Percentiles rank a stretch among this genome's conserved stretches.
Conservation (phyloP, 345 rosid species). For the Lepidium aucheri region DNA sequence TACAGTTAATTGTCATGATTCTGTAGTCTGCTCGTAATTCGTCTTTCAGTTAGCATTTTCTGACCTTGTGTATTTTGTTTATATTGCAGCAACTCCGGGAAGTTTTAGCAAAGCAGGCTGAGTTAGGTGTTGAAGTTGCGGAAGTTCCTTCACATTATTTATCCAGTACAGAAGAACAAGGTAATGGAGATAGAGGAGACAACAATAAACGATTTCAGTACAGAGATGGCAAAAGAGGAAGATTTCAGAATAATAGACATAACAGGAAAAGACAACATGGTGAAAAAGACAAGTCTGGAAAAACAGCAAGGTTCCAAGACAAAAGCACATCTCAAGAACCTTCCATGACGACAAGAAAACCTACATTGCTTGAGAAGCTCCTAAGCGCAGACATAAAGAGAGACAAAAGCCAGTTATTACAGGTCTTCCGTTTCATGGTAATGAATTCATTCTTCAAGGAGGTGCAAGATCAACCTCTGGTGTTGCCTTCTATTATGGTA, state of each 20-base stretch:
- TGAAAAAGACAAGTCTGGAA: constrained; percentile 24
- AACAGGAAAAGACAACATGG: constrained; percentile 35
- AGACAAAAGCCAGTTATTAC: constrained; percentile 58
- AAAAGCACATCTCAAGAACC: constrained; percentile 24
- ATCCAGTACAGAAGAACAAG: constrained; percentile 35
- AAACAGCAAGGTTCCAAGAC: constrained; percentile 23
- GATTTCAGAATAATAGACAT: constrained; percentile 18
- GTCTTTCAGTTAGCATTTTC: background rate
- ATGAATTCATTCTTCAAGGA: constrained; percentile 59
- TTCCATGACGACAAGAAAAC: constrained; percentile 31
- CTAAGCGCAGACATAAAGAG: constrained; percentile 56
- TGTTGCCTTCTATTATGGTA: constrained; percentile 44
- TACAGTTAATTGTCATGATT: background rate
- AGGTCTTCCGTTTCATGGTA: constrained; percentile 67
- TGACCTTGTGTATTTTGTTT: background rate
- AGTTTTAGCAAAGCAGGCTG: constrained; percentile 80
- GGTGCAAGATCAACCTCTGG: constrained; percentile 51
- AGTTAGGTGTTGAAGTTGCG: constrained; percentile 85
- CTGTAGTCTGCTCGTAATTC: background rate
- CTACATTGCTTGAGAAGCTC: constrained; percentile 85
- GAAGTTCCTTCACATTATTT: constrained; percentile 76
- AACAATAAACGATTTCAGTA: constrained; percentile 22
- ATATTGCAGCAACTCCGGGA: constrained; percentile 73
- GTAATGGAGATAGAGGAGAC: constrained; percentile 7
- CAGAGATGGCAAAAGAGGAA: constrained; percentile 44